These are phyloP conservation scores for Ophiocordyceps unilateralis DNA, from an alignment of 2,329 filamentous ascomycete genomes.

Conservation along the genomic window DNA sequence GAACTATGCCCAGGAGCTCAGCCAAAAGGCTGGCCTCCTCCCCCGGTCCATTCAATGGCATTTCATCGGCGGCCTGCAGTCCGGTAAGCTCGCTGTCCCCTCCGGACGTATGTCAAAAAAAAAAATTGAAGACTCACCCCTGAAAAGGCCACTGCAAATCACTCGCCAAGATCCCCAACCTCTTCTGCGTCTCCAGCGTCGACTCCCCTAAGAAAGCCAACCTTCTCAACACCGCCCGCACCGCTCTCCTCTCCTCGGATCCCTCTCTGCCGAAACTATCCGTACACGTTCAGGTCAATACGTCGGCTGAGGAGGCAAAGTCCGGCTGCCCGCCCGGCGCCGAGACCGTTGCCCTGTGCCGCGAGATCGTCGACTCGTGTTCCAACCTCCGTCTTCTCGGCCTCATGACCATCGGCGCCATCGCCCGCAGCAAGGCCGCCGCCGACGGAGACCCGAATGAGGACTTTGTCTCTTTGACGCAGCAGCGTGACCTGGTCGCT, in stretches of 20 bases:
- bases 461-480: constrained; percentile 57
- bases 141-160: constrained; percentile 67
- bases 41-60: constrained; percentile 75
- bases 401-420: constrained; percentile 94
- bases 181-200: constrained; percentile 83
- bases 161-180: constrained; percentile 70
- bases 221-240: constrained; percentile 61
- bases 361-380: constrained; percentile 51
- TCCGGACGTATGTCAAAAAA: not conserved
- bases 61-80: constrained; percentile 89
- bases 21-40: constrained; percentile 67
- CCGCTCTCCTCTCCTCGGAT: constrained; percentile 28
- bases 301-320: constrained; percentile 73
- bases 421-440: constrained; percentile 62
- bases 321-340: constrained; percentile 58
- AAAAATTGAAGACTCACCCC: not conserved
- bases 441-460: constrained; percentile 72
- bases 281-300: constrained; percentile 90
- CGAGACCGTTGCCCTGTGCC: constrained; percentile 46
- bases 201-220: constrained; percentile 78
- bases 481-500: constrained; percentile 54
- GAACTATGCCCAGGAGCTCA: constrained; percentile 86
- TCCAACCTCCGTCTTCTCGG: constrained; percentile 60
- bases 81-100: constrained; percentile 21
- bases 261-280: constrained; percentile 32